Evolutionary conservation across 2,329 filamentous ascomycete species (phyloP), one percentile per base, ranked within the genome.

Genomic region (Arthrobotrys sinensis): DNA sequence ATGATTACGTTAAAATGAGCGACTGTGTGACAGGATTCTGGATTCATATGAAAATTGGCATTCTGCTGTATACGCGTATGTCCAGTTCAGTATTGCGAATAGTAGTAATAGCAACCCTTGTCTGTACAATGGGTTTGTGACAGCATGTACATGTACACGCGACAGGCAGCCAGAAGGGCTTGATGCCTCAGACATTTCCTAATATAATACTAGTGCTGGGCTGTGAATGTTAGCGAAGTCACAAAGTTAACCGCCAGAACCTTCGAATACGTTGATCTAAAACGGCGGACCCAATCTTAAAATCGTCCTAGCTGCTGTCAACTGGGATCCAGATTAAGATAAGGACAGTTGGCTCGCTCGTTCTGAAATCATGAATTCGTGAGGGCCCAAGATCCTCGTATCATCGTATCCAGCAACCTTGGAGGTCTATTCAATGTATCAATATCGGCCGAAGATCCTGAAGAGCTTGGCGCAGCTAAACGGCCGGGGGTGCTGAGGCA

Each of bases 191-290:
- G n/a, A 64, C 19, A 55, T 24, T 46, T 19, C 63, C 60, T 64
- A 12, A 60, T 52, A 32, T 40, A 46, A 63, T 48, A 19, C 16
- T 50, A 34, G 21, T 28, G 24, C 24, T 28, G 24, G 24, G 24
- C 8, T 53, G 40, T 2, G 19, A 63, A 57, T 32, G 53, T 62
- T 60, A 62, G 40, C 52, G 50, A 65, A 24, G 24, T 6, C 12
- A 7, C 4, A 19, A n/a, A 55, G 71, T 40, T 77, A 77, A 40
- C 73, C 73, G 73, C 73, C 73, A 70, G 50, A 48, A 70, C n/a
- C 7, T 43, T 60, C 36, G 32, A 32, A 48, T 28, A 75, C 21
- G 7, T 32, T 12, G 46, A 16, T 40, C 63, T 34, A 62, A 66
- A 68, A 38, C 45, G 16, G 16, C 19, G 45, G 19, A 3, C 16